Evolutionary conservation across 2,329 filamentous ascomycete species (phyloP).

Genomic region (Clonostachys sp.): DNA sequence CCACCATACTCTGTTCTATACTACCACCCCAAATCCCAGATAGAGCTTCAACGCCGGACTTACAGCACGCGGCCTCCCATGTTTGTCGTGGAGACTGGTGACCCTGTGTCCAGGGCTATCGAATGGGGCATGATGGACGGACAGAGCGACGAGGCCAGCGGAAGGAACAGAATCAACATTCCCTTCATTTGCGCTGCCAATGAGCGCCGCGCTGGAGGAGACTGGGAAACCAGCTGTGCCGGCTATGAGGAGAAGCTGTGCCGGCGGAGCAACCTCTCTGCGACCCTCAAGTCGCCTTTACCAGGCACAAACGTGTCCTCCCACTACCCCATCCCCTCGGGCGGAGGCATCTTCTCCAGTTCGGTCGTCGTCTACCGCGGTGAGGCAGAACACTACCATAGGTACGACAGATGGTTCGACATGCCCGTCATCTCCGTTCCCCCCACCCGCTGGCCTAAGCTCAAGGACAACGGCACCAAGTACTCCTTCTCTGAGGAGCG

Average conservation of each 20-base stretch:
- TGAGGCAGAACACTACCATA: conserved; percentile 60
- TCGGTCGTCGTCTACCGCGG: conserved; percentile 71
- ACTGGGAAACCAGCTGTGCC: conserved; percentile 64
- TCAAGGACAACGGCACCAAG: conserved; percentile 60
- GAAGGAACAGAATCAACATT: conserved; percentile 34
- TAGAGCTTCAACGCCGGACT: conserved; percentile 29
- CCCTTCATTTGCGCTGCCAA: conserved; percentile 72
- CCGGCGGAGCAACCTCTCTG: conserved; percentile 68
- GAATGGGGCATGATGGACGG: conserved; percentile 42
- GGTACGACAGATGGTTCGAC: conserved; percentile 47
- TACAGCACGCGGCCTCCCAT: conserved; percentile 30
- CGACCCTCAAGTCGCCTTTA: conserved; percentile 60
- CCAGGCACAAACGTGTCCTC: conserved; percentile 30
- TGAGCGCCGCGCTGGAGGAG: conserved; percentile 72
- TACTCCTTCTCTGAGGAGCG: conserved; percentile 71
- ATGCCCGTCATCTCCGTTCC: conserved; percentile 72
- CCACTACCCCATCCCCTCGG: conserved; percentile 69
- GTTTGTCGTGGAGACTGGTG: conserved; percentile 48
- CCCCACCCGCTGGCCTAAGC: conserved; percentile 68
- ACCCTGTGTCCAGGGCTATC: conserved; percentile 57
- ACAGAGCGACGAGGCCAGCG: conserved; percentile 22
- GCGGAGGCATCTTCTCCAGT: conserved; percentile 66
- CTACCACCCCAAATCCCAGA: conserved; percentile 41
- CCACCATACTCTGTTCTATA: conserved; percentile 56
- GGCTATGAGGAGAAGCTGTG: conserved; percentile 63